These are phyloP conservation scores for Harrya chromipes DNA, from an alignment of 768 basidiomycete genomes.

Conservation along the genomic window DNA sequence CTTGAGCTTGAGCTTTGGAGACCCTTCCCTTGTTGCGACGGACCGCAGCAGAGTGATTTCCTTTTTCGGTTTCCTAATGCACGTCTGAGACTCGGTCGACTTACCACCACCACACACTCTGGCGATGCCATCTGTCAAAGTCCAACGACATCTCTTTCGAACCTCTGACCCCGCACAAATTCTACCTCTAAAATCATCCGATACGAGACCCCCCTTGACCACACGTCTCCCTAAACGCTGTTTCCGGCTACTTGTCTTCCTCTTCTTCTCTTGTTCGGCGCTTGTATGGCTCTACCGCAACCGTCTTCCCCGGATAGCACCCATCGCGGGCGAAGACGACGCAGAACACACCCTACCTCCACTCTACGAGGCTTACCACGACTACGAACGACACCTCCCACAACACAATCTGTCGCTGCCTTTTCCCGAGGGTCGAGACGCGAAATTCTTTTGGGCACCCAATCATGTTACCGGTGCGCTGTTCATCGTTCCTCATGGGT, in stretches of 20 bases:
- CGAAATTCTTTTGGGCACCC: slow-evolving; percentile 46
- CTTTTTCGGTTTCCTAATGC: too few relatives aligned
- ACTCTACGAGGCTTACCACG: slow-evolving; percentile 42
- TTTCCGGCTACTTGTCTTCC: slow-evolving; percentile 10
- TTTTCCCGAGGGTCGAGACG: slow-evolving; percentile 38
- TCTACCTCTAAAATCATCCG: slow-evolving; percentile 17
- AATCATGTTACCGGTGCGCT: slow-evolving; percentile 45
- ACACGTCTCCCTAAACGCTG: slow-evolving; percentile 6
- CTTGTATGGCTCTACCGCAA: slow-evolving; percentile 16
- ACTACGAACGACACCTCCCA: slow-evolving; percentile 43
- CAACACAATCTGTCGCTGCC: slow-evolving; percentile 42
- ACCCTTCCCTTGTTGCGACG: too few relatives aligned
- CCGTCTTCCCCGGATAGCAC: neutral
- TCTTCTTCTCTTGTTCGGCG: slow-evolving; percentile 9
- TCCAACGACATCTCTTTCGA: slow-evolving; percentile 5
- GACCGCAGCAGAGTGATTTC: too few relatives aligned
- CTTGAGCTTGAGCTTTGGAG: too few relatives aligned
- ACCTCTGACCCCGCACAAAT: slow-evolving; percentile 1
- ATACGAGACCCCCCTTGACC: neutral
- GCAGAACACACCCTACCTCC: slow-evolving; percentile 35
- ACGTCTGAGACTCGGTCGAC: too few relatives aligned
- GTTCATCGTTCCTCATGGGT: neutral
- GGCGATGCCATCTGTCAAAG: slow-evolving; percentile 10
- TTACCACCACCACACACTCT: too few relatives aligned
- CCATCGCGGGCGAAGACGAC: slow-evolving; percentile 3